Percentiles rank a stretch among this genome's conserved stretches.
Evolutionary conservation across 371 early-diverging fungal species (phyloP).

Genomic region (Mucor plumbeus): DNA sequence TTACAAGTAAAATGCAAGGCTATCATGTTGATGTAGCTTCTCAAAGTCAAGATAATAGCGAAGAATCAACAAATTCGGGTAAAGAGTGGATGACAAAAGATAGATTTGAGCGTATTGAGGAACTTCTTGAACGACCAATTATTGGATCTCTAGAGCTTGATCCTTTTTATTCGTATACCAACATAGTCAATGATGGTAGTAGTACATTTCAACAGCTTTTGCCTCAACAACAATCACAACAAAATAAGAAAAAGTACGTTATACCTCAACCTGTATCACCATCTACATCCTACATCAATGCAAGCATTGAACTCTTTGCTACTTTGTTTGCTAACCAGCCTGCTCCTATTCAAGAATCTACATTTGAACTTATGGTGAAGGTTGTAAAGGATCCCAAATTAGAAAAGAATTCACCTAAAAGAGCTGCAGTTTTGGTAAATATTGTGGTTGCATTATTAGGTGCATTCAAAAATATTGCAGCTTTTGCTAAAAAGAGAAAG

Average conservation of each 20-base stretch:
- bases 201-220: background rate
- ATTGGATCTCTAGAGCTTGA: constrained; percentile 68
- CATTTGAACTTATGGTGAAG: constrained; percentile 77
- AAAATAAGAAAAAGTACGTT: constrained; percentile 8
- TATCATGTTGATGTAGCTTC: constrained; percentile 55
- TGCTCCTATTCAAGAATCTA: constrained; percentile 74
- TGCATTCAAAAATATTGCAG: constrained; percentile 67
- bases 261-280: constrained; percentile 48
- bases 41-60: constrained; percentile 40
- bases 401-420: constrained; percentile 78
- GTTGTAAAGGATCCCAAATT: constrained; percentile 63
- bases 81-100: constrained; percentile 67
- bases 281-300: constrained; percentile 48
- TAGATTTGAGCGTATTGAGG: constrained; percentile 62
- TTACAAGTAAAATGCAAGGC: constrained; percentile 66
- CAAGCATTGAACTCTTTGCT: constrained; percentile 72
- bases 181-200: constrained; percentile 29
- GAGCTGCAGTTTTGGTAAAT: constrained; percentile 82
- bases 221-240: background rate
- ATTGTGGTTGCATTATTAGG: constrained; percentile 75
- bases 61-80: constrained; percentile 35
- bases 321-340: constrained; percentile 67
- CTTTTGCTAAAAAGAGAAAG: constrained; percentile 34
- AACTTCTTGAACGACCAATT: constrained; percentile 62
- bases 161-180: constrained; percentile 60